Evolutionary conservation across 208 protist genomes (phyloP).

Genomic region (Trypanosoma scelopori): DNA sequence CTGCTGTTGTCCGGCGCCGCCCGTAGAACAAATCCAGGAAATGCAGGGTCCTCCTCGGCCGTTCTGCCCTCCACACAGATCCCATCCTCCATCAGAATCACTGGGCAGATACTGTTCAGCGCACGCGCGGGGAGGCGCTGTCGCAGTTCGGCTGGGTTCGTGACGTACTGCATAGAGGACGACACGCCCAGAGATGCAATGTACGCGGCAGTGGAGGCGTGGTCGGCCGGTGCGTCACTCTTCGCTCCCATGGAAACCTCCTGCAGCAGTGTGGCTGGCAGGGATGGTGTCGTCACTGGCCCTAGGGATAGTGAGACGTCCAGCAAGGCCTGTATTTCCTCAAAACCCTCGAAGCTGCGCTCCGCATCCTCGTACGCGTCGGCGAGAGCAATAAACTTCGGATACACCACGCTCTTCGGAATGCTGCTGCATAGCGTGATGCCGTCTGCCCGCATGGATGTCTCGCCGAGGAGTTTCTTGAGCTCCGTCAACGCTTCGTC

Average conservation of each 20-base stretch:
- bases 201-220: conserved; percentile 21
- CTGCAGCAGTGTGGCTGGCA: conserved; percentile 45
- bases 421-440: conserved; percentile 31
- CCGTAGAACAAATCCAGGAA: conserved; percentile 32
- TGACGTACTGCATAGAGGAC: conserved; percentile 21
- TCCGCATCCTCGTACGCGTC: conserved; percentile 59
- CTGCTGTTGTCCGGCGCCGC: conserved; percentile 5
- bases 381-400: conserved; percentile 70
- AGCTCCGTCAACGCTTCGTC: conserved; percentile 44
- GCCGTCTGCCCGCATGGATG: conserved; percentile 20
- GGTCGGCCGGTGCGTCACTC: conserved; percentile 16
- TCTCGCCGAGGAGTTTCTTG: conserved; percentile 33
- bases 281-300: conserved; percentile 36
- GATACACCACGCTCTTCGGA: conserved; percentile 59
- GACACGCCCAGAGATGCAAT: conserved; percentile 21
- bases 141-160: conserved; percentile 15
- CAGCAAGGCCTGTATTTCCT: conserved; percentile 48
- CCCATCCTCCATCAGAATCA: conserved; percentile 28
- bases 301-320: conserved; percentile 44
- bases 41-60: conserved; percentile 22
- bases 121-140: conserved; percentile 15
- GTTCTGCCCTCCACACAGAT: conserved; percentile 30
- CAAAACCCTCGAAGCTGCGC: conserved; percentile 50
- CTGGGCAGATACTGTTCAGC: conserved; percentile 31
- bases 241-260: conserved; percentile 32